Percentiles rank a stretch among this genome's conserved stretches.
phyloP scores from a whole-genome alignment of 2,329 filamentous ascomycete species.

The Lachnellula occidentalis region DNA sequence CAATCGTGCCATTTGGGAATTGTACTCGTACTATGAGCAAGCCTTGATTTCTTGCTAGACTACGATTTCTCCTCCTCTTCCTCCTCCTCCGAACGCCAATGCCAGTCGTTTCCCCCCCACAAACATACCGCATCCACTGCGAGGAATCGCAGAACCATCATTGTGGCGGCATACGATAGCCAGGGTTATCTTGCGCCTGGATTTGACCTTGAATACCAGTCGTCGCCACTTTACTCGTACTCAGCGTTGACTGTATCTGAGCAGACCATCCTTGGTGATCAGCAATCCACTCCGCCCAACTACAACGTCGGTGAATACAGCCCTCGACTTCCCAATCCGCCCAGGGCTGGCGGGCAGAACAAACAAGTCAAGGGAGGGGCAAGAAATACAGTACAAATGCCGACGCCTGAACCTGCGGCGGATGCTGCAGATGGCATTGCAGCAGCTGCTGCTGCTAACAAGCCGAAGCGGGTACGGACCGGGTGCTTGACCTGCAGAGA shows the following conservation, averaged over 20 bases:
- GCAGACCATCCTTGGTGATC: conserved; percentile 25
- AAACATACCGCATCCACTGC: conserved; percentile 18
- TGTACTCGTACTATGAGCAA: no score
- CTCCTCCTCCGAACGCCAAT: conserved; percentile 16
- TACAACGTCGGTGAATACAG: conserved; percentile 18
- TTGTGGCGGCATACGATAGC: conserved; percentile 28
- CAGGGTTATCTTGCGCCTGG: conserved; percentile 25
- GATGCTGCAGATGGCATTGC: conserved; percentile 11
- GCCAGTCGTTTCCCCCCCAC: conserved; percentile 13
- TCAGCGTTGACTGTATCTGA: conserved; percentile 27
- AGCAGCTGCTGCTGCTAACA: conserved; percentile 33
- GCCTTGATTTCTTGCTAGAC: no score
- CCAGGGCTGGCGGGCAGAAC: conserved; percentile 14
- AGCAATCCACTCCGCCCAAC: conserved; percentile 23
- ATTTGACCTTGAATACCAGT: conserved; percentile 26
- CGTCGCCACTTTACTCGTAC: conserved; percentile 22
- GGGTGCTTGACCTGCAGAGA: conserved; percentile 88
- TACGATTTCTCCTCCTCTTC: background rate
- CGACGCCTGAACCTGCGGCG: conserved; percentile 17
- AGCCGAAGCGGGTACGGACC: conserved; percentile 82
- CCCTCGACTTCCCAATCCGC: conserved; percentile 20
- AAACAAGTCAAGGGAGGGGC: conserved; percentile 10
- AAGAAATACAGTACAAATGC: conserved; percentile 24
- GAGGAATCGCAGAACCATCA: conserved; percentile 28
- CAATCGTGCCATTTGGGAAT: no score